Conservation (phyloP, 2,329 filamentous ascomycete species). For the Tolypocladium amazonense region DNA sequence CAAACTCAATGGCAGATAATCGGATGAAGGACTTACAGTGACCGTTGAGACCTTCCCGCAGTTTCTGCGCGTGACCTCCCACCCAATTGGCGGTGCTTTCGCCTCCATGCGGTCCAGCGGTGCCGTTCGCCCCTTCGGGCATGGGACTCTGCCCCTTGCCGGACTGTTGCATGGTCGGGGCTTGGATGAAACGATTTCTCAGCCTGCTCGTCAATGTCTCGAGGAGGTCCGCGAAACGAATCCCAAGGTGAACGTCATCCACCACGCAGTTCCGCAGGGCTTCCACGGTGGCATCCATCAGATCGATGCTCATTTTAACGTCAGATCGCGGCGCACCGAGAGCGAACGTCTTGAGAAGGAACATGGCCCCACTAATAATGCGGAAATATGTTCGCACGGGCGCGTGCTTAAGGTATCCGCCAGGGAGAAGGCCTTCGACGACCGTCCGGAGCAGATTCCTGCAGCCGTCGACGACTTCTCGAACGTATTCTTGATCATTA, state of each 20-base stretch:
- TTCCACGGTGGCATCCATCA: constrained; percentile 66
- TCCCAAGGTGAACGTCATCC: constrained; percentile 78
- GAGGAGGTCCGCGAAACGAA: constrained; percentile 73
- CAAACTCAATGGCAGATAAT: not conserved
- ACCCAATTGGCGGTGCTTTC: constrained; percentile 19
- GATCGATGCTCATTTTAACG: constrained; percentile 60
- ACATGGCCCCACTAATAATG: constrained; percentile 78
- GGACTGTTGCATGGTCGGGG: constrained; percentile 34
- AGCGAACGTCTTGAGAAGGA: constrained; percentile 74
- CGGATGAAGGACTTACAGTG: constrained; percentile 19
- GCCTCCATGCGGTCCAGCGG: constrained; percentile 14
- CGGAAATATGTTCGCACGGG: constrained; percentile 79
- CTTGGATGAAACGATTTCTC: constrained; percentile 63
- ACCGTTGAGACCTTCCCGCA: constrained; percentile 28
- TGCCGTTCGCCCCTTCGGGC: constrained; percentile 19
- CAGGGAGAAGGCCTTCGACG: constrained; percentile 63
- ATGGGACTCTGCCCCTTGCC: constrained; percentile 31
- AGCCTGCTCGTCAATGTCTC: constrained; percentile 66
- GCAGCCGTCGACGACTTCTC: constrained; percentile 67
- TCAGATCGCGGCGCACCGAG: constrained; percentile 70
- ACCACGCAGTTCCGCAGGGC: constrained; percentile 70
- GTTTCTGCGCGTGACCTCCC: constrained; percentile 26
- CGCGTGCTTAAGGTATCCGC: constrained; percentile 69
- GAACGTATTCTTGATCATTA: constrained; percentile 62
- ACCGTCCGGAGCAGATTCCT: constrained; percentile 68